Base-by-base conservation (phyloP, 352 stramenopile species). In the Phytophthora tentaculata region DNA sequence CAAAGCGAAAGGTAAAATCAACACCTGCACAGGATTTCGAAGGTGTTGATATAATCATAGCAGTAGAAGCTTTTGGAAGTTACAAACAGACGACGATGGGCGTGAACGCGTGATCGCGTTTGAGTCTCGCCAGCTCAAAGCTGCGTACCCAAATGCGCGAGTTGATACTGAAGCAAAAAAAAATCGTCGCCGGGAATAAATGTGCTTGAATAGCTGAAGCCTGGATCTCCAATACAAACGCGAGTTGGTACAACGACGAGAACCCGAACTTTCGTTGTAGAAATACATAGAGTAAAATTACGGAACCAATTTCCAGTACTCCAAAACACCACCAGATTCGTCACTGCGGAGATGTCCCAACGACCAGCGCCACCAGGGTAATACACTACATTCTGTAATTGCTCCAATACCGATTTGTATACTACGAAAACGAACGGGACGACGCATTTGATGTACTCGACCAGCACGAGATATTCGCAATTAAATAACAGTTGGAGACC, bases 381-480 rank as follows among this genome's bases (percentile, higher is more conserved):
- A 50, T 79, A 83, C 13, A 55, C 24, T 9, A 59, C 69, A 35
- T 71, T 73, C 13, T 75, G 73, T 16, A 82, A 43, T 12, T 70
- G 19, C 22, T 63, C 62, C 5, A 86, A 57, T 24, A 73, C 41
- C 5, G 65, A 39, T 37, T 70, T 64, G 50, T 81, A 79, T 4
- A 63, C 5, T 2, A 60, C 60, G 55, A 72, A 79, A 5, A 74
- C 29, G 32, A 67, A 57, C 8, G 74, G 70, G 10, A 79, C 59
- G 44, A 79, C 58, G 32, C 62, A 78, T 55, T 77, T 65, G 45
- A 48, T 23, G 17, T 55, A 55, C 17, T 55, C 50, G 4, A 81
- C 12, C 66, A 61, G 47, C 49, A 32, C 54, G 9, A 61, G n/a
- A 12, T 61, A 71, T 48, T 76, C 73, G 26, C 61, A 72, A 10